phyloP scores from a whole-genome alignment of 352 stramenopile genomes.

The Globisporangium mamillatum region DNA sequence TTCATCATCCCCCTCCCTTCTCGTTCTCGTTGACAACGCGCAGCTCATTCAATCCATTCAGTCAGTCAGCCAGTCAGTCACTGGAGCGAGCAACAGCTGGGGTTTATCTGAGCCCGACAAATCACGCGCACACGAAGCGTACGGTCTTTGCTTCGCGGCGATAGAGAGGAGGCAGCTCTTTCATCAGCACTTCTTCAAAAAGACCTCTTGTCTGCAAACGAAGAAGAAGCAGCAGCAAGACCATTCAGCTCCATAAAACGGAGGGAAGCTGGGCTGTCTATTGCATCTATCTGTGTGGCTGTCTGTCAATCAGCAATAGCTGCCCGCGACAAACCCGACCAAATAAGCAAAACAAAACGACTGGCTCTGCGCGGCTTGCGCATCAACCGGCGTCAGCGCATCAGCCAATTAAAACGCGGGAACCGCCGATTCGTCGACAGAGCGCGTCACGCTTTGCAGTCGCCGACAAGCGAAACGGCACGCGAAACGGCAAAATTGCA shows the following conservation, averaged over 20 bases:
- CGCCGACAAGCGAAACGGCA: not conserved
- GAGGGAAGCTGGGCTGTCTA: not conserved
- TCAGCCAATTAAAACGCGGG: not conserved
- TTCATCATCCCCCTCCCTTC: not conserved
- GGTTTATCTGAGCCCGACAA: constrained; percentile 3
- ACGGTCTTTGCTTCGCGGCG: not conserved
- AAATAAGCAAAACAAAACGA: not conserved
- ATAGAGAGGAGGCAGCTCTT: not conserved
- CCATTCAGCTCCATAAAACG: not conserved
- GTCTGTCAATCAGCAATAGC: not conserved
- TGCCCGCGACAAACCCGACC: not conserved
- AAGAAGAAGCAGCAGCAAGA: not conserved
- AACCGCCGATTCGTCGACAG: constrained; percentile 10
- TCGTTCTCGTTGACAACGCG: not conserved
- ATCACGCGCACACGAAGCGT: not conserved
- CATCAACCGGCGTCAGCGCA: not conserved
- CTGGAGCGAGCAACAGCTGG: not conserved
- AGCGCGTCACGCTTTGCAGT: constrained; percentile 8
- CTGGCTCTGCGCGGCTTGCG: constrained; percentile 8
- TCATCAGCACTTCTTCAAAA: not conserved
- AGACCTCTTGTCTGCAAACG: constrained; percentile 14
- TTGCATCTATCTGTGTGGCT: not conserved
- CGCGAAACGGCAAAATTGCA: not conserved
- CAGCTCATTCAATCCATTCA: not conserved
- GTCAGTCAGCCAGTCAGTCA: too few species aligned